Conservation (phyloP, 78 protist species). For the slime mould (Dictyostelium discoideum) region dicty_2.7 NC_007089.4:4553501-4554000, state of each 20-base stretch:
- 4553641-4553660: background rate
- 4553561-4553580: background rate
- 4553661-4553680: background rate
- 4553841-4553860: background rate
- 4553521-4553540: background rate
- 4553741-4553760: no score
- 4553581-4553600: background rate
- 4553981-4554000: slow-evolving; percentile 53
- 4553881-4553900: background rate
- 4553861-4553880: background rate
- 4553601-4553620: background rate
- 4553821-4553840: slow-evolving; percentile 13
- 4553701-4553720: background rate
- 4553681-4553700: background rate
- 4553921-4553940: background rate
- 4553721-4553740: background rate
- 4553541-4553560: background rate
- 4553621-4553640: background rate
- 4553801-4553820: background rate
- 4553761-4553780: background rate
- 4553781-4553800: background rate
- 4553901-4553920: background rate
- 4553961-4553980: slow-evolving; percentile 13
- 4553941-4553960: background rate
- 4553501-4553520: background rate